These are phyloP conservation scores for Talaromyces sp. DNA, from an alignment of 2,329 filamentous ascomycete species.

Conservation along the genomic window DNA sequence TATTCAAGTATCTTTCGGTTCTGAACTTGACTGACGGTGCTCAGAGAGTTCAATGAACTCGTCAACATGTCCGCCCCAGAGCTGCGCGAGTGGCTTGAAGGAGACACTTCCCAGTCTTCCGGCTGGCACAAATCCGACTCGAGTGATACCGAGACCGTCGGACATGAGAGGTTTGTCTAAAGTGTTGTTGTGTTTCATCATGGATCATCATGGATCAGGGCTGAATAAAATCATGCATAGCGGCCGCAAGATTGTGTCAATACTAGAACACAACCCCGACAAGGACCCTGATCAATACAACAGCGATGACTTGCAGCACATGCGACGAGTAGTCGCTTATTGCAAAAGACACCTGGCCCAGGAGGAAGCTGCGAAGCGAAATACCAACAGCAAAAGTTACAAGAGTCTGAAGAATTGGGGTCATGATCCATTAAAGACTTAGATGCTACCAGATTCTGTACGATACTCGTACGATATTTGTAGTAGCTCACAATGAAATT, in stretches of 20 bases:
- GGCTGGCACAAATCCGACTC: slow-evolving; percentile 15
- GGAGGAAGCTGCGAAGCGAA: slow-evolving; percentile 55
- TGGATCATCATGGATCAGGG: no score
- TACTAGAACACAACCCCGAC: slow-evolving; percentile 13
- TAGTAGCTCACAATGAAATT: background rate
- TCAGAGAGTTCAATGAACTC: slow-evolving; percentile 15
- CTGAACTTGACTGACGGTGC: background rate
- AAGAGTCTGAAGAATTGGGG: slow-evolving; percentile 62
- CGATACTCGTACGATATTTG: background rate
- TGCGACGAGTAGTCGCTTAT: slow-evolving; percentile 16
- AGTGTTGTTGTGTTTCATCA: background rate
- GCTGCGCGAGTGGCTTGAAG: slow-evolving; percentile 15
- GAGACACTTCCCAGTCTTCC: slow-evolving; percentile 2
- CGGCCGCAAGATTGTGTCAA: slow-evolving; percentile 16
- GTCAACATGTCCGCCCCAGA: slow-evolving; percentile 16
- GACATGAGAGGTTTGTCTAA: slow-evolving; percentile 12
- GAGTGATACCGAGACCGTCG: slow-evolving; percentile 13
- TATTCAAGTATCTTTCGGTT: background rate
- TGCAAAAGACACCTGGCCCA: slow-evolving; percentile 57
- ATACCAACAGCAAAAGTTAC: slow-evolving; percentile 55
- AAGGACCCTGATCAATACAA: slow-evolving; percentile 13
- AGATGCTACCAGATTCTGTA: background rate
- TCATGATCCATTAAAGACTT: slow-evolving; percentile 51
- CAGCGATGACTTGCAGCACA: slow-evolving; percentile 15
- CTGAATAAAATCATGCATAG: background rate